Evolutionary conservation across 352 stramenopile species (phyloP).

Genomic region (Elongisporangium prolatum): DNA sequence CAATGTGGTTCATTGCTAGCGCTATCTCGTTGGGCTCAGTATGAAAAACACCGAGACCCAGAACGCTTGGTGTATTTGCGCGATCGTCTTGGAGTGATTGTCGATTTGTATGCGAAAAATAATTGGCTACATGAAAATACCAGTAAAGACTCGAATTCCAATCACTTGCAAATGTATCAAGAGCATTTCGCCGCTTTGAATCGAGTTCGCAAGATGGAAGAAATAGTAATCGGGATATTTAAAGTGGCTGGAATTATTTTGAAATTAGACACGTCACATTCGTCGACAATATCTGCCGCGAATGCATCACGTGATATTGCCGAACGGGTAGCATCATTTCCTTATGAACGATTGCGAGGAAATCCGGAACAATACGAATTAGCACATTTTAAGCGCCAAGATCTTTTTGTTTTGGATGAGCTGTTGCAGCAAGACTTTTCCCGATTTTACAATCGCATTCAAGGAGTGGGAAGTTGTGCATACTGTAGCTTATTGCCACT

Average conservation of each 20-base stretch:
- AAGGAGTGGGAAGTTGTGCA: conserved; percentile 56
- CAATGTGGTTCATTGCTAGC: conserved; percentile 58
- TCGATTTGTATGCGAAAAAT: conserved; percentile 34
- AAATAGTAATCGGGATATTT: conserved; percentile 47
- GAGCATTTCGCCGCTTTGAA: conserved; percentile 49
- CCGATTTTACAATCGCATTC: conserved; percentile 43
- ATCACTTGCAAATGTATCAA: conserved; percentile 14
- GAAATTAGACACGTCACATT: conserved; percentile 1
- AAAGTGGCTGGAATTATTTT: conserved; percentile 23
- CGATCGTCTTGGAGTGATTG: conserved; percentile 12
- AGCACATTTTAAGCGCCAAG: conserved; percentile 76
- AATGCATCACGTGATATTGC: conserved; percentile 61
- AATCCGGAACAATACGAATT: conserved; percentile 42
- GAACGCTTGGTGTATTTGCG: conserved; percentile 17
- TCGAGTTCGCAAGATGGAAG: conserved; percentile 51
- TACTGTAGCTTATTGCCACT: conserved; percentile 51
- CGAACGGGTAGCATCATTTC: conserved; percentile 45
- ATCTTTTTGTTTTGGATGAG: conserved; percentile 78
- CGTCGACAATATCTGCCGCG: conserved; percentile 15
- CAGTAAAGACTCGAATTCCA: conserved; percentile 3
- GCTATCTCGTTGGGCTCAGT: conserved; percentile 44
- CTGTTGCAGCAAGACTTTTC: conserved; percentile 50
- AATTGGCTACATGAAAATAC: conserved; percentile 31
- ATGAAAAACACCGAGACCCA: conserved; percentile 24
- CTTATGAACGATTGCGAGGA: conserved; percentile 34